Evolutionary conservation across 352 stramenopile species (phyloP).

Genomic region (Pythium aquatile): DNA sequence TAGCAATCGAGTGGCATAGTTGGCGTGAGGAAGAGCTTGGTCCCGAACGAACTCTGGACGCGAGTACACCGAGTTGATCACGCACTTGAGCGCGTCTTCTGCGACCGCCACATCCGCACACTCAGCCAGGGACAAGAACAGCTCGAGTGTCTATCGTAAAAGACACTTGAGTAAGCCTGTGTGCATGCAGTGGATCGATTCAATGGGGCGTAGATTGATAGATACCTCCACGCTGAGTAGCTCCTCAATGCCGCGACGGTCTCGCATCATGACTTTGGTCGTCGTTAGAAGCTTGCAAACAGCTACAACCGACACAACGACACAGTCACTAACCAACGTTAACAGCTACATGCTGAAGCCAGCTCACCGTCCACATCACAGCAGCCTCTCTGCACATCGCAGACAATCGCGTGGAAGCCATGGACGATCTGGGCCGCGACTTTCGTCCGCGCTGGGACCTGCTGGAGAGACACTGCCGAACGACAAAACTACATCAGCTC

Average conservation of each 20-base stretch:
- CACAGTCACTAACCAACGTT: not conserved
- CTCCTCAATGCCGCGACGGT: constrained; percentile 56
- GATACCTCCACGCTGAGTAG: constrained; percentile 47
- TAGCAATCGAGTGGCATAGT: constrained; percentile 31
- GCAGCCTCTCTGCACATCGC: not conserved
- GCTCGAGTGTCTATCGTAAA: constrained; percentile 32
- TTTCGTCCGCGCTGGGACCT: constrained; percentile 14
- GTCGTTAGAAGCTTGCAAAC: constrained; percentile 31
- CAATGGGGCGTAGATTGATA: not conserved
- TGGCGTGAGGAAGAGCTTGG: constrained; percentile 23
- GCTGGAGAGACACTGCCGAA: constrained; percentile 12
- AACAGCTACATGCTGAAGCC: not conserved
- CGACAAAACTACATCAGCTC: not conserved
- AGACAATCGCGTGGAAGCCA: constrained; percentile 6
- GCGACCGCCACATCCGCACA: constrained; percentile 22
- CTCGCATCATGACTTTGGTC: constrained; percentile 66
- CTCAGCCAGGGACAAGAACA: constrained; percentile 34
- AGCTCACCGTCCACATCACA: constrained; percentile 7
- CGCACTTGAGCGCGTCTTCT: constrained; percentile 67
- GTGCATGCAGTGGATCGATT: not conserved
- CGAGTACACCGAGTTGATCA: constrained; percentile 65
- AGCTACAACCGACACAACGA: constrained; percentile 5
- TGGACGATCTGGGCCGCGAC: constrained; percentile 7
- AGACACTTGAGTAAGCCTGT: not conserved
- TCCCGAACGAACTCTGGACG: constrained; percentile 53